phyloP scores from a whole-genome alignment of 2,329 filamentous ascomycete species.

The Fusarium poae region DNA sequence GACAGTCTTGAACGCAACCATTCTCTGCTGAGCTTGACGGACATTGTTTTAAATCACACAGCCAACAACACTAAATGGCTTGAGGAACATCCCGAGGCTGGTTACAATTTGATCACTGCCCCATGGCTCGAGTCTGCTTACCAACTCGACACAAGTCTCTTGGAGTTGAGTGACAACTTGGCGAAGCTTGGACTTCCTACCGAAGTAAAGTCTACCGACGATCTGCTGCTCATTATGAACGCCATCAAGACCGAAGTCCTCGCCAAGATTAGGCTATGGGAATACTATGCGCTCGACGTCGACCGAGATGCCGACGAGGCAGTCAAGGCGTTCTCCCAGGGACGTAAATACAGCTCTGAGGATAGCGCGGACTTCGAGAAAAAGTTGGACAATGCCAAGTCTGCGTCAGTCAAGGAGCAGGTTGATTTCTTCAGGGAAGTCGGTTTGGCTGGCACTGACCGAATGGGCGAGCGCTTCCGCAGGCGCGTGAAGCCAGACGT shows the following conservation, averaged over 20 bases:
- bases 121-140: conserved; percentile 79
- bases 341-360: conserved; percentile 67
- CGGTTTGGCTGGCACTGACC: conserved; percentile 77
- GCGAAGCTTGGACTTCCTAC: conserved; percentile 79
- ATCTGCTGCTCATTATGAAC: conserved; percentile 85
- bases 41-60: conserved; percentile 98
- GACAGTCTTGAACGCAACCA: conserved; percentile 86
- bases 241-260: conserved; percentile 86
- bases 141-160: conserved; percentile 70
- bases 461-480: conserved; percentile 83
- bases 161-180: conserved; percentile 85
- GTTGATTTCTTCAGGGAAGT: conserved; percentile 75
- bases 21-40: conserved; percentile 87
- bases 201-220: conserved; percentile 75
- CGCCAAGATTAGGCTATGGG: conserved; percentile 84
- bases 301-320: conserved; percentile 77
- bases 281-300: conserved; percentile 90
- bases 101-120: conserved; percentile 93
- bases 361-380: conserved; percentile 54
- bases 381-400: conserved; percentile 62
- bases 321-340: conserved; percentile 77
- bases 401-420: conserved; percentile 61
- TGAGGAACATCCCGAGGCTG: conserved; percentile 91
- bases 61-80: conserved; percentile 96
- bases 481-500: conserved; percentile 77